A percentile compares a stretch with the other conserved stretches of the same genome.
phyloP scores from a whole-genome alignment of 164 flowering plant genomes.

The Dillenia turbinata region DNA sequence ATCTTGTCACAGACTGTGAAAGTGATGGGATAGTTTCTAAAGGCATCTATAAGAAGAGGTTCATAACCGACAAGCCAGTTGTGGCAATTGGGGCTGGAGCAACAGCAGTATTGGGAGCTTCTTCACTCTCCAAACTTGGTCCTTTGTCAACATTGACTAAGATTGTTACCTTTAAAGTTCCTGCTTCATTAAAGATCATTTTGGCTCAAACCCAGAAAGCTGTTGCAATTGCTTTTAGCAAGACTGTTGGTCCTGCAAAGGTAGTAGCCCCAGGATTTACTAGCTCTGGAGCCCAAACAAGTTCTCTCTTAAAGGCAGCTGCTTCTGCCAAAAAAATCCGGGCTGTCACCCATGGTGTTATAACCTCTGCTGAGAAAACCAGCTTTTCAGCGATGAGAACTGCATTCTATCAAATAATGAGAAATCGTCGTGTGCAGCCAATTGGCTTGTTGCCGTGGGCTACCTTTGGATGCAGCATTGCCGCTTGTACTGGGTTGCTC shows the following conservation, averaged over 20 bases:
- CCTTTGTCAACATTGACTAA: slow-evolving; percentile 70
- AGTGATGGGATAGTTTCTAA: slow-evolving; percentile 24
- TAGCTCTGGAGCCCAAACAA: slow-evolving; percentile 48
- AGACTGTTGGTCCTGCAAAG: slow-evolving; percentile 55
- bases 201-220: slow-evolving; percentile 60
- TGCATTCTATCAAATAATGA: slow-evolving; percentile 91
- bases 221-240: slow-evolving; percentile 41
- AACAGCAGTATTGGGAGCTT: slow-evolving; percentile 71
- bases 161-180: slow-evolving; percentile 50
- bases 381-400: slow-evolving; percentile 85
- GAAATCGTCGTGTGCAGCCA: slow-evolving; percentile 48
- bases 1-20: slow-evolving; percentile 36
- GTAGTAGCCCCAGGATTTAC: slow-evolving; percentile 49
- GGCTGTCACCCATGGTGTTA: slow-evolving; percentile 56
- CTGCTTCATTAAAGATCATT: slow-evolving; percentile 60
- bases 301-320: slow-evolving; percentile 51
- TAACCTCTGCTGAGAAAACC: slow-evolving; percentile 79
- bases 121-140: slow-evolving; percentile 68
- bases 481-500: slow-evolving; percentile 72
- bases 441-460: slow-evolving; percentile 65
- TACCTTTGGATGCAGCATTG: slow-evolving; percentile 81
- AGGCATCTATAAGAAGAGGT: slow-evolving; percentile 21
- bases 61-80: slow-evolving; percentile 53
- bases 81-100: slow-evolving; percentile 97
- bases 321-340: slow-evolving; percentile 79